These are phyloP conservation scores for Aspergillus cavernicola DNA, from an alignment of 495 filamentous ascomycete species.

Conservation along the genomic window DNA sequence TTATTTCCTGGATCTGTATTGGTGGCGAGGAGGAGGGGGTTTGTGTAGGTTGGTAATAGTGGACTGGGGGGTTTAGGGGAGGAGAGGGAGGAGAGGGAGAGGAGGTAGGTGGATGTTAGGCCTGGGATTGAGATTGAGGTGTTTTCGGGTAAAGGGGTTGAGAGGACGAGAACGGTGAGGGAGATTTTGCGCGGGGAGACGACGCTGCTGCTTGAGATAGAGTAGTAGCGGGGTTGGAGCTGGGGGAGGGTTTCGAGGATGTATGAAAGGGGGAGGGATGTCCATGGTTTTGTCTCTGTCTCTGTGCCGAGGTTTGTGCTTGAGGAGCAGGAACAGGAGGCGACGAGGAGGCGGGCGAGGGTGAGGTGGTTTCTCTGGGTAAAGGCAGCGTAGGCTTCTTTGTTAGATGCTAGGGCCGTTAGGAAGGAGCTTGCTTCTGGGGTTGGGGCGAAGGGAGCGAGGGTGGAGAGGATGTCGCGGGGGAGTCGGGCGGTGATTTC, in stretches of 20 bases:
- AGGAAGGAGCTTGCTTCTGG: slow-evolving; percentile 34
- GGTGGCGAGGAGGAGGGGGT: slow-evolving; percentile 18
- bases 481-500: slow-evolving; percentile 48
- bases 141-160: slow-evolving; percentile 23
- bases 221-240: slow-evolving; percentile 50
- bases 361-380: slow-evolving; percentile 35
- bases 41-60: slow-evolving; percentile 20
- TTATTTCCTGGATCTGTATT: neutral
- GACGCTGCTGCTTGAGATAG: slow-evolving; percentile 50
- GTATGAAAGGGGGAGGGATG: slow-evolving; percentile 39
- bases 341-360: slow-evolving; percentile 34
- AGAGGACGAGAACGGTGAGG: slow-evolving; percentile 42
- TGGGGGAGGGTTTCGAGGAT: slow-evolving; percentile 41
- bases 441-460: slow-evolving; percentile 45
- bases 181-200: slow-evolving; percentile 39
- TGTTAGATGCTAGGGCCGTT: slow-evolving; percentile 29
- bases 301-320: neutral
- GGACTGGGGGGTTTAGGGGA: slow-evolving; percentile 24
- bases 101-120: slow-evolving; percentile 48
- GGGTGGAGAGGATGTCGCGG: slow-evolving; percentile 35
- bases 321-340: slow-evolving; percentile 9
- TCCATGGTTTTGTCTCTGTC: slow-evolving; percentile 23
- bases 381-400: slow-evolving; percentile 30
- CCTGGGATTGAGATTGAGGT: slow-evolving; percentile 34
- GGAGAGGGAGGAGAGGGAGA: slow-evolving; percentile 26